Base-by-base conservation (phyloP, 306 rosid species). In the Pueraria montana region DNA sequence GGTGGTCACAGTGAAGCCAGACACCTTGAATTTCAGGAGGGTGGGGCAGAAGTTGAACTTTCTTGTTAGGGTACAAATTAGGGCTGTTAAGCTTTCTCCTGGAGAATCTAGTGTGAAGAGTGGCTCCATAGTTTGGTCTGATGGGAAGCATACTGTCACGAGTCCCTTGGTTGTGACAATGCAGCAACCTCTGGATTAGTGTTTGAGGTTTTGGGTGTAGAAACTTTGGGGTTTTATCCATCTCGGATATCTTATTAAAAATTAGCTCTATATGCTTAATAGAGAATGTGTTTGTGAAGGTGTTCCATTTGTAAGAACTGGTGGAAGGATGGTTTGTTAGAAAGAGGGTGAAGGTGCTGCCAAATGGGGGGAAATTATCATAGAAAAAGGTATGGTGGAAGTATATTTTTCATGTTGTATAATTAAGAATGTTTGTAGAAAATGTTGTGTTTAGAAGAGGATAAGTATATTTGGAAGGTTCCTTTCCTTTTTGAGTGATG, bases 91-190 rank as follows among this genome's bases (percentile, higher is more conserved):
- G 88, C 94, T 92, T 45, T 86, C 98, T 10, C 85, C 97, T 6
- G 98, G 98, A 24, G 87, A 91, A 84, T 89, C 96, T 2, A 80
- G 68, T 43, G 82, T 90, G 77, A 82, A 78, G 70, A 89, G 91
- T 83, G 98, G 98, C 34, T 87, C 94, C 10, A 40, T 94, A 50
- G 76, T 89, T 78, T 94, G 97, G 98, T 87, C 89, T 8, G 98
- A 94, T 87, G 96, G 96, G 26, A 92, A 91, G 78, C 98, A 90
- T 81, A 78, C 27, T 46, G 98, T 92, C 82, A 90, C 98, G 4
- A 94, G 94, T 76, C 96, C 98, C 36, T 43, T 93, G 79, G 90
- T 95, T 77, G 98, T 93, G 82, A 91, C 97, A 21, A 90, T 93
- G 97, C 98, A 93, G 82, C 95, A 93, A 59, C 98, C 97, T 82